Base-by-base conservation (phyloP, 306 rosid species). In the Trifolium fragiferum region DNA sequence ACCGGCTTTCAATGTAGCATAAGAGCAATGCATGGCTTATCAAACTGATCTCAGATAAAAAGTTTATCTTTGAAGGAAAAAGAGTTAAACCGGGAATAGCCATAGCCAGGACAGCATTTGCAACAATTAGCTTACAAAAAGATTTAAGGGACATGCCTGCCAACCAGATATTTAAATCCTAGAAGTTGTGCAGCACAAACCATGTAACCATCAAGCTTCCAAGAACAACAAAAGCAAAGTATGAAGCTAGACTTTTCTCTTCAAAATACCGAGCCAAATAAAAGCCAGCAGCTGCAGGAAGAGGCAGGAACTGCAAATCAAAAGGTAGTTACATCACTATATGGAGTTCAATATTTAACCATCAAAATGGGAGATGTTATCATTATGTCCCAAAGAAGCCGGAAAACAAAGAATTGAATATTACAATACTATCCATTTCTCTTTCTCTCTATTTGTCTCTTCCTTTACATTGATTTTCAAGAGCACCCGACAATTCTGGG, bases 121-220 rank as follows among this genome's bases (percentile, higher is more conserved):
- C 90, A 62, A 92, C 78, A 78, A 95, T 75, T 72, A 92, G 86
- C 67, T 95, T 95, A 79, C 99, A 95, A 81, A 95, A 95, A 44
- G 98, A 92, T 84, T 95, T 95, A 76, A 95, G 83, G 73, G 99
- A 86, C 99, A 95, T 92, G 84, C 98, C 99, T 38, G 97, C 97
- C 89, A 95, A 46, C 99, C 98, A 92, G 78, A 95, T 92, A 86
- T 90, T 95, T 80, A 95, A 88, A 85, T 92, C 98, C 99, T 98
- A 95, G 81, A 88, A 95, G 79, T 90, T 95, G 82, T 88, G 97
- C 85, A 90, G 83, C 78, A 95, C 92, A 86, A 95, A 95, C 99
- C 99, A 95, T 65, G 88, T 85, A 62, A 89, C 84, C 93, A 95
- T 89, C 86, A 92, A 82, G 84, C 99, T 90, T 81, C 98, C 98